phyloP scores from a whole-genome alignment of 345 rosid genomes.

The Murraya paniculata region DNA sequence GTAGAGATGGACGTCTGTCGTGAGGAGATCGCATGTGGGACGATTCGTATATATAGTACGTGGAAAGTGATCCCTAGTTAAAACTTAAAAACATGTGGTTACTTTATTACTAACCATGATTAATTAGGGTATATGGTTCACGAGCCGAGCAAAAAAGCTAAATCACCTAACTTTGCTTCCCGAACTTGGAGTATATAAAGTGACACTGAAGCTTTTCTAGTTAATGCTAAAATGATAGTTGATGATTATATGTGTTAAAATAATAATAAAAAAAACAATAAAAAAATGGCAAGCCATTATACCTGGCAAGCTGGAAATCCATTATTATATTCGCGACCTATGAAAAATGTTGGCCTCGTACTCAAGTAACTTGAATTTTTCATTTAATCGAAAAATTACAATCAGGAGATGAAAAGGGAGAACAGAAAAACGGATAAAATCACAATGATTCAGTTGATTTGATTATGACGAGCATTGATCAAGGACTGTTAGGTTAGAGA shows the following conservation, averaged over 20 bases:
- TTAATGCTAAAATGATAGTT: not conserved
- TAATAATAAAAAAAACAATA: not conserved
- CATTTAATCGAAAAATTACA: too few relatives aligned
- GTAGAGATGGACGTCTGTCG: constrained; percentile 24
- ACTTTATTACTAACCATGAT: constrained; percentile 23
- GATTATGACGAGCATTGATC: too few relatives aligned
- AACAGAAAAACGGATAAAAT: too few relatives aligned
- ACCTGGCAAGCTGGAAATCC: constrained; percentile 13
- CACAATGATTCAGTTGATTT: too few relatives aligned
- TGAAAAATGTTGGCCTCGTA: not conserved
- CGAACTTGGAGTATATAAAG: not conserved
- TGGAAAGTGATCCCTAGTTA: constrained; percentile 18
- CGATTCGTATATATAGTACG: constrained; percentile 33
- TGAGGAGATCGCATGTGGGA: constrained; percentile 24
- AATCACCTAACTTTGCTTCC: too few relatives aligned
- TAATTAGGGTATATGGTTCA: not conserved
- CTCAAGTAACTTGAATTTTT: too few relatives aligned
- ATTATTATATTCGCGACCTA: not conserved
- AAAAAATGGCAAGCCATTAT: not conserved
- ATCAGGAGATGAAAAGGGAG: too few relatives aligned
- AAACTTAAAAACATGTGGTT: constrained; percentile 9
- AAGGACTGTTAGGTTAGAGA: too few relatives aligned
- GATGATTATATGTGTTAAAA: not conserved
- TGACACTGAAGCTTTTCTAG: not conserved
- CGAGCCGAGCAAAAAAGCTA: not conserved